phyloP scores from a whole-genome alignment of 148 eudicot species.

The Rhododendron griersonianum region DNA sequence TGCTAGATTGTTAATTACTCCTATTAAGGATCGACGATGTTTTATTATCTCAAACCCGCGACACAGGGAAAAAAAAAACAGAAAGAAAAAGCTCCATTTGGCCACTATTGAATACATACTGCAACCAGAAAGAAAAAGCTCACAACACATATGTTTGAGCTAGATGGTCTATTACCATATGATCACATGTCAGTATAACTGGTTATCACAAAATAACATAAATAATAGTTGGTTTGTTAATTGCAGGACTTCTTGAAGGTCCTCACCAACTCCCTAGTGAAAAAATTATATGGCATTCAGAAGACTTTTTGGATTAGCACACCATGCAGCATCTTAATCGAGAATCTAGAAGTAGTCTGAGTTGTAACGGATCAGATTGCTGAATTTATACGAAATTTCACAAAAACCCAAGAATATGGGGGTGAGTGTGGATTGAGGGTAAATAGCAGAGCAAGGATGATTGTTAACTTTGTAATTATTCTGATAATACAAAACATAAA shows the following conservation, averaged over 20 bases:
- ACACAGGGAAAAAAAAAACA: neutral
- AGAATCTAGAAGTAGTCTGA: neutral
- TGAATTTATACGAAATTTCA: neutral
- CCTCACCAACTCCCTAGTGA: neutral
- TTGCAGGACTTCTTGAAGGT: neutral
- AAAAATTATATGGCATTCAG: neutral
- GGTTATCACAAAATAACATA: neutral
- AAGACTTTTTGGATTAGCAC: neutral
- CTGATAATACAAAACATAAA: neutral
- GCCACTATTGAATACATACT: too few species aligned
- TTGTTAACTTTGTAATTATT: neutral
- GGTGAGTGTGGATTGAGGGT: neutral
- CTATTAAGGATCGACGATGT: too few species aligned
- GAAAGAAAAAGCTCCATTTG: neutral
- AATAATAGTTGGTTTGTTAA: neutral
- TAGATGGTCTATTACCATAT: neutral
- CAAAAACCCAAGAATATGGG: neutral
- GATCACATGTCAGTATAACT: neutral
- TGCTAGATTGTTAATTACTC: too few species aligned
- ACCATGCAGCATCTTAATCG: neutral
- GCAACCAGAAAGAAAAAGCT: conserved; percentile 5
- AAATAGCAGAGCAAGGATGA: neutral
- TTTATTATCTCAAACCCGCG: too few species aligned
- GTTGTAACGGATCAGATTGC: neutral
- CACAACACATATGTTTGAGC: neutral